Conservation (phyloP, 2,329 filamentous ascomycete species). For the Sclerotinia subarctica region DNA sequence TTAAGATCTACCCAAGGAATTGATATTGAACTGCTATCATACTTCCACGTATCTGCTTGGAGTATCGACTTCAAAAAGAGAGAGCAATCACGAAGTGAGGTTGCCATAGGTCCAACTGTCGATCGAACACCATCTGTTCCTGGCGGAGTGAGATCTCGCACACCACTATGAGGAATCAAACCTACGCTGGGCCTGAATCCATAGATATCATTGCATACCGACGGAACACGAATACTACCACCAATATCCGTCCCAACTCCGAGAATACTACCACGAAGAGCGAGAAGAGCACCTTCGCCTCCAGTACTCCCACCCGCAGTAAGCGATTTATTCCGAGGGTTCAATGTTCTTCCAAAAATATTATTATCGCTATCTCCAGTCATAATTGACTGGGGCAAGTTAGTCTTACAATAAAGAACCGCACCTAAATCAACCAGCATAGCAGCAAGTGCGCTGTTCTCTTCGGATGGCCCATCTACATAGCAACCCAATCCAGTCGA, state of each 20-base stretch:
- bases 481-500: constrained; percentile 63
- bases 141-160: not conserved
- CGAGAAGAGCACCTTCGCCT: constrained; percentile 35
- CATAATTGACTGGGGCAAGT: constrained; percentile 5
- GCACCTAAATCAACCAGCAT: constrained; percentile 61
- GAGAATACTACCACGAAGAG: constrained; percentile 31
- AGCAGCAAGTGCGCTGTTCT: constrained; percentile 66
- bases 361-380: constrained; percentile 36
- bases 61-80: constrained; percentile 20
- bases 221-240: constrained; percentile 9
- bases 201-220: not conserved
- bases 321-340: constrained; percentile 38
- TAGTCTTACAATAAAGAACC: constrained; percentile 54
- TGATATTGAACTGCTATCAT: constrained; percentile 40
- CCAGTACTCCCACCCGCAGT: constrained; percentile 36
- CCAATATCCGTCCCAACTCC: constrained; percentile 37
- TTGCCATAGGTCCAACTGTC: constrained; percentile 3
- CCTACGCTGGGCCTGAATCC: constrained; percentile 1
- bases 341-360: constrained; percentile 40
- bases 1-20: constrained; percentile 7
- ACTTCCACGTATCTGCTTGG: constrained; percentile 10
- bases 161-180: not conserved
- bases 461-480: constrained; percentile 69
- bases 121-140: not conserved
- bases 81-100: not conserved